A percentile compares a stretch with the other conserved stretches of the same genome.
Evolutionary conservation across 352 stramenopile genomes (phyloP).

Genomic region (Phytophthora hibernalis): DNA sequence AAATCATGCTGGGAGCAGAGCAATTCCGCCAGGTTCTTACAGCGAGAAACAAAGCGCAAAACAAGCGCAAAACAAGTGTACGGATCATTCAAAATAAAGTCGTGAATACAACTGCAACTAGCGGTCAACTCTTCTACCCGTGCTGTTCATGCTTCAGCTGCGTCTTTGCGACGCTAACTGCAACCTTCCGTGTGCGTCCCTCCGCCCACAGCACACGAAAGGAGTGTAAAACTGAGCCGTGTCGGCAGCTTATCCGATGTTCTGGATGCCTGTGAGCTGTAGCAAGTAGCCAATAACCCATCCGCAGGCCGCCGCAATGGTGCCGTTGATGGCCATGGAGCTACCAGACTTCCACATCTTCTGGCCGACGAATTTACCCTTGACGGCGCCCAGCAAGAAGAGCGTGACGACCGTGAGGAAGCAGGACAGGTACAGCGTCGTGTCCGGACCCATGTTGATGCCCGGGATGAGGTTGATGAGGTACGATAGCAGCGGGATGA

Average conservation of each 20-base stretch:
- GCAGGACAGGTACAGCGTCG: conserved; percentile 93
- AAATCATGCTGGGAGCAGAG: background rate
- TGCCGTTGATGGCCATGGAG: conserved; percentile 86
- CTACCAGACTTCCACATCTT: conserved; percentile 69
- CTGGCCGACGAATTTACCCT: conserved; percentile 88
- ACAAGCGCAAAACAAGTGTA: conserved; percentile 20
- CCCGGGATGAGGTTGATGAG: conserved; percentile 86
- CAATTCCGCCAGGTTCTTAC: background rate
- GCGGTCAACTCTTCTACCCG: conserved; percentile 26
- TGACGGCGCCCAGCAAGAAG: conserved; percentile 94
- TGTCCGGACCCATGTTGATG: conserved; percentile 59
- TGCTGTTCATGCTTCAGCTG: conserved; percentile 22
- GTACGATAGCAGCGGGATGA: conserved; percentile 95
- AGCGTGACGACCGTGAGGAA: conserved; percentile 93
- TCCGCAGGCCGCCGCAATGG: conserved; percentile 70
- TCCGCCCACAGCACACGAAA: background rate
- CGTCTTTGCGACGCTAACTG: conserved; percentile 2
- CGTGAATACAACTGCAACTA: conserved; percentile 28
- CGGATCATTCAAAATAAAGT: conserved; percentile 30
- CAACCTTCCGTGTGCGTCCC: conserved; percentile 4
- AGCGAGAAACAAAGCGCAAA: background rate
- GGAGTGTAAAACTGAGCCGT: conserved; percentile 3
- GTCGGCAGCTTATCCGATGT: conserved; percentile 51
- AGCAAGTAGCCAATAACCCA: conserved; percentile 88
- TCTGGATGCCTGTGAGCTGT: conserved; percentile 81